Evolutionary conservation across 148 eudicot species (phyloP).

Genomic region (Nepenthes gracilis): DNA sequence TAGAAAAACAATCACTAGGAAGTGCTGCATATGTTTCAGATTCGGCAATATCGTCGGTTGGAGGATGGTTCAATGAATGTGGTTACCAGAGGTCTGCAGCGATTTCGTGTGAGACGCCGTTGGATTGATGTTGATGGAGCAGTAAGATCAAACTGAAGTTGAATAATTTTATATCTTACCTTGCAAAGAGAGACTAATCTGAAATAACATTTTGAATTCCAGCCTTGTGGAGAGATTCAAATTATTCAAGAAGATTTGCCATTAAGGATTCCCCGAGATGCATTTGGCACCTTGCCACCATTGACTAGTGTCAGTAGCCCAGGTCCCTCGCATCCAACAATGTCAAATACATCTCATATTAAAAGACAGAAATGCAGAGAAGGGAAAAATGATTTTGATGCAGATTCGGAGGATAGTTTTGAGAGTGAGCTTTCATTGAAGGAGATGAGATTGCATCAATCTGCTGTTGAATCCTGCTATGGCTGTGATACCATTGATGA

Average conservation of each 20-base stretch:
- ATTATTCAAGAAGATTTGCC: conserved; percentile 82
- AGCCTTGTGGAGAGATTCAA: conserved; percentile 85
- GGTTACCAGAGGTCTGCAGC: conserved; percentile 85
- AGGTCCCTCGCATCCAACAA: conserved; percentile 13
- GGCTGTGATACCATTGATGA: conserved; percentile 28
- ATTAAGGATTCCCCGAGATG: conserved; percentile 75
- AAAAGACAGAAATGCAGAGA: conserved; percentile 19
- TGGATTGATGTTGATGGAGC: conserved; percentile 79
- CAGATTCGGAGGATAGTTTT: conserved; percentile 68
- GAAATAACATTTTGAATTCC: conserved; percentile 10
- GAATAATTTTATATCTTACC: conserved; percentile 4
- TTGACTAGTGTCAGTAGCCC: conserved; percentile 29
- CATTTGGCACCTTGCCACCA: conserved; percentile 59
- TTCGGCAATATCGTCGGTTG: conserved; percentile 66
- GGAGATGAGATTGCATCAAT: conserved; percentile 65
- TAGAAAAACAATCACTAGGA: neutral
- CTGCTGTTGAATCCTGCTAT: conserved; percentile 37
- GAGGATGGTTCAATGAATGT: conserved; percentile 95
- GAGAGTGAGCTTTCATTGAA: conserved; percentile 51
- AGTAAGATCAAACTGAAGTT: conserved; percentile 37
- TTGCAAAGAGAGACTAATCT: conserved; percentile 4
- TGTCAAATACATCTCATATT: conserved; percentile 16
- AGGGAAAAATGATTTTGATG: conserved; percentile 59
- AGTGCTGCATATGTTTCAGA: conserved; percentile 27
- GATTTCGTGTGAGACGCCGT: conserved; percentile 67